Evolutionary conservation across 2,329 filamentous ascomycete species (phyloP), one percentile per base, ranked within the genome.

Genomic region (Dactylellina drechsleri): DNA sequence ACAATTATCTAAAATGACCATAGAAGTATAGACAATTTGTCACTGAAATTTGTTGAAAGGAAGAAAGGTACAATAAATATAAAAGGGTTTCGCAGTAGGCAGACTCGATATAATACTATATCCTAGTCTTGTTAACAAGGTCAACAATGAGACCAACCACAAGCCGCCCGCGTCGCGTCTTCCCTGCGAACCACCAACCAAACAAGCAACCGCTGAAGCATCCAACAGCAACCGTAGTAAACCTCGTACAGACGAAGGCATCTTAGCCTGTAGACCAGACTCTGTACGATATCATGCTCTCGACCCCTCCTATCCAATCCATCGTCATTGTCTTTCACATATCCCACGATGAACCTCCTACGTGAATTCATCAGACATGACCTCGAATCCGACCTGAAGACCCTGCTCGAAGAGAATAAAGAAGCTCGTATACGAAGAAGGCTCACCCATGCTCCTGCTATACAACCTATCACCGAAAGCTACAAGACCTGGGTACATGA

Each of bases 361-460:
- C 62, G 36, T 47, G 61, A 62, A 53, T 74, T 62, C 60, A 74
- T 74, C 41, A 16, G 62, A 58, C n/a, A 28, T 28, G 70, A 67
- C 23, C 62, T 74, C 31, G 50, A 53, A 47, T 31, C 16, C 56
- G 64, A 75, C 52, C 58, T 67, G n/a, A 47, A 54, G 16, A 36
- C 45, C 7, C 64, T 75, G 36, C 18, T 47, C 3, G 52, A 65
- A 18, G 50, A 28, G 12, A 43, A 53, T 7, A 26, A 31, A 8
- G 26, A 59, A 36, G 20, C 49, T 47, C 64, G 71, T 16, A 49
- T 41, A 18, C 26, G 53, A 57, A 13, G 23, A 4, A 50, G 28
- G 52, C 5, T 26, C 47, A 20, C 36, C 12, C 4, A 61, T 45
- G 43, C 23, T 26, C 16, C 40, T 28, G 23, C 43, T 47, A 15